Evolutionary conservation across 345 rosid genomes (phyloP).

Genomic region (Moringa oleifera): DNA sequence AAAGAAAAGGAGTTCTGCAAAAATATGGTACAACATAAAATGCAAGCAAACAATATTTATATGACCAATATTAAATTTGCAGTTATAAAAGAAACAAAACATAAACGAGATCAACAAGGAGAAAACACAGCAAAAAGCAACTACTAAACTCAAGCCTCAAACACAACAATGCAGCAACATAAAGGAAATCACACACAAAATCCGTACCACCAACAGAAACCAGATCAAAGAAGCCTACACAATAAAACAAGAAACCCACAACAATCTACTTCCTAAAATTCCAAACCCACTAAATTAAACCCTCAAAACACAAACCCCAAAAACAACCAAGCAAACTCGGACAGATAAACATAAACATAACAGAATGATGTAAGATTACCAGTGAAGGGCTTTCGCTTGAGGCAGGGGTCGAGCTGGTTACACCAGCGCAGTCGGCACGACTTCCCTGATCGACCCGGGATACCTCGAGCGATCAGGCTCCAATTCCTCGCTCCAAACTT

Average conservation of each 20-base stretch:
- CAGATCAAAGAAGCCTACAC: not conserved
- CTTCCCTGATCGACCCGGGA: conserved; percentile 80
- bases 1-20: too few species aligned
- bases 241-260: not conserved
- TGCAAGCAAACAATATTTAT: not conserved
- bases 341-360: too few species aligned
- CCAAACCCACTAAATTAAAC: not conserved
- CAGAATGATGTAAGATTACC: conserved; percentile 25
- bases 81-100: too few species aligned
- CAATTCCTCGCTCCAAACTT: conserved; percentile 79
- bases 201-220: not conserved
- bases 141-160: not conserved
- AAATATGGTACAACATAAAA: not conserved
- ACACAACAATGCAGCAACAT: not conserved
- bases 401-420: conserved; percentile 81
- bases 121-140: not conserved
- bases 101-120: not conserved
- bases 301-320: not conserved
- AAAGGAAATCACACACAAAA: not conserved
- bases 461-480: conserved; percentile 81
- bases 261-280: not conserved
- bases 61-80: too few species aligned
- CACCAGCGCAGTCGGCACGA: conserved; percentile 87
- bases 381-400: conserved; percentile 75
- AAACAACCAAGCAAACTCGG: not conserved